Conservation (phyloP, 2,329 filamentous ascomycete genomes). For the Aspergillus terreus region DNA sequence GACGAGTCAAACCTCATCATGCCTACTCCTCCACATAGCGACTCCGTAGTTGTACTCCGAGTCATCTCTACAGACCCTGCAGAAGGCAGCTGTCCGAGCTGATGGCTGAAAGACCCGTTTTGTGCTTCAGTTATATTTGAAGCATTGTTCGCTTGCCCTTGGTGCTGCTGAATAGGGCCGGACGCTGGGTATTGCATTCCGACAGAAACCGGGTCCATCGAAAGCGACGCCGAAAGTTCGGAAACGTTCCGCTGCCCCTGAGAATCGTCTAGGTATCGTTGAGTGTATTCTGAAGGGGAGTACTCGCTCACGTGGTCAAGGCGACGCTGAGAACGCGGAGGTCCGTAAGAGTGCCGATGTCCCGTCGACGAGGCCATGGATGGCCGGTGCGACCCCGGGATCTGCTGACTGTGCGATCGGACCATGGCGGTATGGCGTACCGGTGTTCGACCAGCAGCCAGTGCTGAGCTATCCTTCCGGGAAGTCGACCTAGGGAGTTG, state of each 20-base stretch:
- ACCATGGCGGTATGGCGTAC: slow-evolving; percentile 33
- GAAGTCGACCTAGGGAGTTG: slow-evolving; percentile 24
- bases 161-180: slow-evolving; percentile 18
- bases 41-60: slow-evolving; percentile 44
- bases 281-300: slow-evolving; percentile 41
- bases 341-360: slow-evolving; percentile 31
- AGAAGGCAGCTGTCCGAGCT: slow-evolving; percentile 20
- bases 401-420: slow-evolving; percentile 38
- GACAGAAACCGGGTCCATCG: slow-evolving; percentile 22
- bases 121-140: slow-evolving; percentile 4
- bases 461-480: slow-evolving; percentile 21
- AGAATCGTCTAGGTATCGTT: slow-evolving; percentile 32
- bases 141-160: slow-evolving; percentile 16
- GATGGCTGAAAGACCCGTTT: slow-evolving; percentile 18
- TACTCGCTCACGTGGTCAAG: slow-evolving; percentile 40
- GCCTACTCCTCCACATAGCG: slow-evolving; percentile 39
- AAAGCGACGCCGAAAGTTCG: slow-evolving; percentile 22
- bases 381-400: slow-evolving; percentile 29
- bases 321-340: slow-evolving; percentile 21
- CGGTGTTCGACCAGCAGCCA: slow-evolving; percentile 23
- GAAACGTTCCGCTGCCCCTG: slow-evolving; percentile 19
- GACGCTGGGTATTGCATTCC: slow-evolving; percentile 15
- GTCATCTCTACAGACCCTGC: slow-evolving; percentile 40
- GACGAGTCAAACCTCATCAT: slow-evolving; percentile 45
- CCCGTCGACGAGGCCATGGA: slow-evolving; percentile 21